Conservation (phyloP, 768 basidiomycete species). For the Suillus lakei region DNA sequence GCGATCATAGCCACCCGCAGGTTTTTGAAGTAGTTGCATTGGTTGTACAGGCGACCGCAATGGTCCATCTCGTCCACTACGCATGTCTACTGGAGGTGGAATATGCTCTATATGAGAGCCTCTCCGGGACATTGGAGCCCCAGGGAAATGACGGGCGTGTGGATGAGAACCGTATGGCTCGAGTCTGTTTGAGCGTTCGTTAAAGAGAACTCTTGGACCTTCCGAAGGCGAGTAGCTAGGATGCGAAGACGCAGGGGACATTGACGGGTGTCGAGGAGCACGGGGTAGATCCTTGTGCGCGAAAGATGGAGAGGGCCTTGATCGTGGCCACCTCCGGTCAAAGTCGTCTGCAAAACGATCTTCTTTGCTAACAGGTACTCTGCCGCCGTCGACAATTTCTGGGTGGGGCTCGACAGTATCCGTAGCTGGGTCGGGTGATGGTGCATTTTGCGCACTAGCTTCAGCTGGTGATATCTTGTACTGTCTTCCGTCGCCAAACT, state of each 20-base stretch:
- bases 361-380: constrained; percentile 57
- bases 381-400: constrained; percentile 19
- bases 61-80: constrained; percentile 50
- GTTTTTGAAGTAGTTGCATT: constrained; percentile 68
- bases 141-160: constrained; percentile 43
- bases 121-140: constrained; percentile 39
- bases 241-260: constrained; percentile 42
- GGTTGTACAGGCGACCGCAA: constrained; percentile 43
- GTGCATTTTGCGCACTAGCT: constrained; percentile 9
- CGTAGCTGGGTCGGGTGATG: constrained; percentile 11
- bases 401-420: constrained; percentile 13
- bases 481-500: constrained; percentile 94
- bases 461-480: constrained; percentile 75
- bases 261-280: constrained; percentile 35
- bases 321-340: constrained; percentile 95
- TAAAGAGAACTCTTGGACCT: constrained; percentile 83
- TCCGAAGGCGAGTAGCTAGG: constrained; percentile 56
- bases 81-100: constrained; percentile 44
- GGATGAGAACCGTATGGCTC: constrained; percentile 76
- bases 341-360: constrained; percentile 94
- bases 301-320: constrained; percentile 52
- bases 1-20: constrained; percentile 24
- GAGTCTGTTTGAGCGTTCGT: constrained; percentile 88
- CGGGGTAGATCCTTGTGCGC: constrained; percentile 47
- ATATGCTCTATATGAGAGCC: constrained; percentile 48